phyloP scores from a whole-genome alignment of 257 asterid genomes.

The Scutellaria baicalensis region DNA sequence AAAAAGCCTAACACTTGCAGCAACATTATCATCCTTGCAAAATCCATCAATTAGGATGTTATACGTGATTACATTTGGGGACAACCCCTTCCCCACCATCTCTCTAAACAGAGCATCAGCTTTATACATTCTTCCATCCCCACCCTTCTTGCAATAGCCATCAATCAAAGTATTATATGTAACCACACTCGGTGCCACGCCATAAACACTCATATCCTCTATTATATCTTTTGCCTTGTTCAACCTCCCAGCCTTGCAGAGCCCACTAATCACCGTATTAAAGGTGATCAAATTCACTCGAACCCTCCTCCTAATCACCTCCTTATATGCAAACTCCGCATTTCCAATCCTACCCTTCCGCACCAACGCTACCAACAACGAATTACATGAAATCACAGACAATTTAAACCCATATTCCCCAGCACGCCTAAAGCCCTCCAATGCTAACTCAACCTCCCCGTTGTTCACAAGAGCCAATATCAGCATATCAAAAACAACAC shows the following conservation, averaged over 20 bases:
- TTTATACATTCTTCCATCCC: conserved; percentile 61
- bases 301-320: conserved; percentile 70
- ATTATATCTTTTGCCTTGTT: conserved; percentile 65
- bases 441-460: conserved; percentile 41
- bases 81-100: conserved; percentile 55
- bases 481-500: conserved; percentile 62
- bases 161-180: conserved; percentile 65
- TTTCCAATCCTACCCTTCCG: conserved; percentile 35
- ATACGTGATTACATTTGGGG: conserved; percentile 56
- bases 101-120: conserved; percentile 60
- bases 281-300: conserved; percentile 39
- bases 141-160: conserved; percentile 78
- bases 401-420: conserved; percentile 66
- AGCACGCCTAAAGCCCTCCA: conserved; percentile 75
- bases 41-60: conserved; percentile 69
- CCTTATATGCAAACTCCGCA: conserved; percentile 58
- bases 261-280: conserved; percentile 62
- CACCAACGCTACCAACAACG: conserved; percentile 46
- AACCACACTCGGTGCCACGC: conserved; percentile 54
- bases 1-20: conserved; percentile 47
- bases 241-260: conserved; percentile 77
- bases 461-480: conserved; percentile 40
- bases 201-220: conserved; percentile 72
- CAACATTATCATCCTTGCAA: conserved; percentile 65
- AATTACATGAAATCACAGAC: conserved; percentile 54